A percentile compares a stretch with the other conserved stretches of the same genome.
phyloP scores from a whole-genome alignment of 2,329 filamentous ascomycete species.

The Pyrenophora tritici-repentis region DNA sequence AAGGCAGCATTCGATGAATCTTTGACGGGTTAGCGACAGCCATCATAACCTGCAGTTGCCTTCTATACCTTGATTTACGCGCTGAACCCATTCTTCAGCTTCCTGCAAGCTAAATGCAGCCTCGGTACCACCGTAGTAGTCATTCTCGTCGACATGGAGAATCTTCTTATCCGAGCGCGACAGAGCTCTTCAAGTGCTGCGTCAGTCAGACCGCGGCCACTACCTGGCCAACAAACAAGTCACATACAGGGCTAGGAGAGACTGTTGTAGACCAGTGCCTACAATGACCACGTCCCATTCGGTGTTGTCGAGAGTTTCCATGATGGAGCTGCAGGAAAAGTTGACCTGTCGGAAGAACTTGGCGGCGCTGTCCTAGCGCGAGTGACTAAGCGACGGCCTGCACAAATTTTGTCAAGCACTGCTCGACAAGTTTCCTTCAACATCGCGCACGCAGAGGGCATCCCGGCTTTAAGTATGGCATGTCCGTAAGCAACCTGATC shows the following conservation, averaged over 20 bases:
- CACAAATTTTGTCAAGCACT: conserved; percentile 31
- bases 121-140: conserved; percentile 85
- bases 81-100: conserved; percentile 72
- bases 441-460: conserved; percentile 46
- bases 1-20: conserved; percentile 28
- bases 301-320: conserved; percentile 57
- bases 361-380: conserved; percentile 24
- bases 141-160: conserved; percentile 84
- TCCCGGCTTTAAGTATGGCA: conserved; percentile 39
- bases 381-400: conserved; percentile 39
- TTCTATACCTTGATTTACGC: conserved; percentile 42
- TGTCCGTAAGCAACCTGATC: conserved; percentile 44
- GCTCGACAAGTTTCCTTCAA: conserved; percentile 21
- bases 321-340: conserved; percentile 35
- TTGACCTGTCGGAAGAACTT: conserved; percentile 26
- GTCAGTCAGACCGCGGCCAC: conserved; percentile 70
- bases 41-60: not conserved
- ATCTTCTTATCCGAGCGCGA: conserved; percentile 91
- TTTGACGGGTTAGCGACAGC: conserved; percentile 17
- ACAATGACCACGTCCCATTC: conserved; percentile 60
- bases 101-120: conserved; percentile 86
- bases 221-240: conserved; percentile 7
- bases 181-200: conserved; percentile 74
- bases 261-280: conserved; percentile 59
- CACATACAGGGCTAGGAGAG: conserved; percentile 59